Conservation (phyloP, 306 rosid genomes). For the Chamaecrista fasciculata region DNA sequence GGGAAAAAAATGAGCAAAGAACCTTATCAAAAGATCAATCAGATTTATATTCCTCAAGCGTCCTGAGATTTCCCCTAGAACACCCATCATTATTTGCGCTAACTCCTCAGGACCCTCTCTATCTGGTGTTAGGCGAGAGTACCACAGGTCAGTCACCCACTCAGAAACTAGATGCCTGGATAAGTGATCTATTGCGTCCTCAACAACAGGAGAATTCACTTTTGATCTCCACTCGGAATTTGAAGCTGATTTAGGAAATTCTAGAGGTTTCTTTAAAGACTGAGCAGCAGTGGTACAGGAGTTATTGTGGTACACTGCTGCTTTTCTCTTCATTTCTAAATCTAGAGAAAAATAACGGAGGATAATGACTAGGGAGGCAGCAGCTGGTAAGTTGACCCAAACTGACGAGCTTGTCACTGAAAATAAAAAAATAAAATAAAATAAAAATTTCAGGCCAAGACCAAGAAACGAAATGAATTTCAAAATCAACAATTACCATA, state of each 20-base stretch:
- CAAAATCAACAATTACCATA: conserved; percentile 11
- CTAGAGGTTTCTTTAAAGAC: conserved; percentile 56
- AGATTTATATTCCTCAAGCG: conserved; percentile 85
- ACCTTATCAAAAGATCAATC: conserved; percentile 92
- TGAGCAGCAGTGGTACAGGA: conserved; percentile 41
- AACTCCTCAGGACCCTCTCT: conserved; percentile 94
- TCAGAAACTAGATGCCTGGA: conserved; percentile 83
- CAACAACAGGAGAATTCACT: conserved; percentile 88
- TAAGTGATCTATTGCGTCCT: conserved; percentile 83
- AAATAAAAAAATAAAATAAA: conserved; percentile 39
- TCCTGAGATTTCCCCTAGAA: conserved; percentile 81
- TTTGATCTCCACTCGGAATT: conserved; percentile 79
- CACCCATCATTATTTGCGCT: conserved; percentile 59
- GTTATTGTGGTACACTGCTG: conserved; percentile 67
- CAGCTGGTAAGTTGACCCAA: conserved; percentile 92
- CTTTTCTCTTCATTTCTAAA: conserved; percentile 78
- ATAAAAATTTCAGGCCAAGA: conserved; percentile 31
- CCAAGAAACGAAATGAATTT: conserved; percentile 14
- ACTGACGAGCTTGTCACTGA: conserved; percentile 98
- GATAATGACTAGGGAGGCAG: conserved; percentile 66
- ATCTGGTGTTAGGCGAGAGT: conserved; percentile 86
- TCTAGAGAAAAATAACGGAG: conserved; percentile 82
- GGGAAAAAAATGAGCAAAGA: conserved; percentile 29
- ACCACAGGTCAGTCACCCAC: conserved; percentile 96
- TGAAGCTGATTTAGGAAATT: conserved; percentile 47